Percentiles rank a stretch among this genome's conserved stretches.
phyloP scores from a whole-genome alignment of 306 rosid genomes.

The Acmispon strigosus region DNA sequence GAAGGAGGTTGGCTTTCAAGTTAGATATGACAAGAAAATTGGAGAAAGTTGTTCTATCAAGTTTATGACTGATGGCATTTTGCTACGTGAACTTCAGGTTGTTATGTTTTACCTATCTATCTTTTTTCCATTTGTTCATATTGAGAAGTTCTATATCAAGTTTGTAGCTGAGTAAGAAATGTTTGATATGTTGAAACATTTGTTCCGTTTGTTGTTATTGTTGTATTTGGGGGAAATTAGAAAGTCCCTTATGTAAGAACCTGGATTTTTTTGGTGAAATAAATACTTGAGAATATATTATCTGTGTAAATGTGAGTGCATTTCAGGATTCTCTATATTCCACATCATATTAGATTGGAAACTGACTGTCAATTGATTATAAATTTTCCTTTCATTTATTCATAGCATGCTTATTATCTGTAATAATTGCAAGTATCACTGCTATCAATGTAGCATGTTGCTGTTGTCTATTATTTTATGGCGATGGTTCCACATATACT shows the following conservation, averaged over 20 bases:
- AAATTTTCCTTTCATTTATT: neutral
- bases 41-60: too few relatives aligned
- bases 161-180: neutral
- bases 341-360: constrained; percentile 9
- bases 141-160: neutral
- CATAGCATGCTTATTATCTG: neutral
- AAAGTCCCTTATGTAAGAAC: neutral
- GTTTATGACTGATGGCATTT: too few relatives aligned
- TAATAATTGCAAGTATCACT: neutral
- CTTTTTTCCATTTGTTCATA: neutral
- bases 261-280: neutral
- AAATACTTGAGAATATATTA: constrained; percentile 2
- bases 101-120: too few relatives aligned
- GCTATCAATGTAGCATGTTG: neutral
- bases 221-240: neutral
- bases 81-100: too few relatives aligned
- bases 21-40: too few relatives aligned
- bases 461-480: neutral
- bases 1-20: too few relatives aligned
- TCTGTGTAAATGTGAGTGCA: neutral
- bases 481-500: neutral
- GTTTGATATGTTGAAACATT: neutral
- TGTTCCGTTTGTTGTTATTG: neutral
- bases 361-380: neutral
- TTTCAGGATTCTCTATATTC: neutral